A percentile compares a stretch with the other conserved stretches of the same genome.
These are phyloP conservation scores for Suhomyces maxii DNA, from an alignment of 1,139 yeast species.

Conservation along the genomic window DNA sequence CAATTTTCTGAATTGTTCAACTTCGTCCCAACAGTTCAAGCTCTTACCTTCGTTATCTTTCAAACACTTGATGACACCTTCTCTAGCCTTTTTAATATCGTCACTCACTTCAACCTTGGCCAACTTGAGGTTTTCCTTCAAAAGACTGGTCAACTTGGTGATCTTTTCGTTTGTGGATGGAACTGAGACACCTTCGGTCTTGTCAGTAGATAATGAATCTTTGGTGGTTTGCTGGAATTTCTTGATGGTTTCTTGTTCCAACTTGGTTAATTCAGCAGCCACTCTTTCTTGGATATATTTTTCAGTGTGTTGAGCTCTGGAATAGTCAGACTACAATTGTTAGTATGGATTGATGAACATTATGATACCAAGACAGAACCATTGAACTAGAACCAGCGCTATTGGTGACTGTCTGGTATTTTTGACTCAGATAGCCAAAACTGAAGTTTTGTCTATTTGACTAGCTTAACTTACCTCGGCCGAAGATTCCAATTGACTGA, in stretches of 20 bases:
- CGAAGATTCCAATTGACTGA: conserved; percentile 69
- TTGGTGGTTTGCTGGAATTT: conserved; percentile 56
- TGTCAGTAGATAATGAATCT: conserved; percentile 36
- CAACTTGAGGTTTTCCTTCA: conserved; percentile 49
- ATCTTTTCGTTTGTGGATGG: conserved; percentile 40
- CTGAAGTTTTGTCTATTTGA: background rate
- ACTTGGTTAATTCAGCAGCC: conserved; percentile 58
- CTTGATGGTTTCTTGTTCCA: conserved; percentile 59
- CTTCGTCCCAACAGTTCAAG: conserved; percentile 87
- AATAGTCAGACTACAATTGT: conserved; percentile 59
- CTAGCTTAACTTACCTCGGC: conserved; percentile 50
- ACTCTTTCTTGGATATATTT: conserved; percentile 78
- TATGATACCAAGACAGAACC: background rate
- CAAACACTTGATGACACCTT: conserved; percentile 63
- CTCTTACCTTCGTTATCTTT: conserved; percentile 68
- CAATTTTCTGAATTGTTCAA: conserved; percentile 65
- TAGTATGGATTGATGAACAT: conserved; percentile 18
- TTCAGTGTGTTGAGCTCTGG: conserved; percentile 78
- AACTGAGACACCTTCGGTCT: conserved; percentile 24
- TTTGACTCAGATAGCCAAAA: background rate
- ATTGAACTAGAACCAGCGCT: too few relatives aligned
- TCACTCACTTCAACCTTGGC: conserved; percentile 36
- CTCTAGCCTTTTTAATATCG: conserved; percentile 48
- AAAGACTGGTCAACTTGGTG: conserved; percentile 46
- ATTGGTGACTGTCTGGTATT: too few relatives aligned